Conservation (phyloP, 2,329 filamentous ascomycete genomes). For the Trichoderma oligosporum region DNA sequence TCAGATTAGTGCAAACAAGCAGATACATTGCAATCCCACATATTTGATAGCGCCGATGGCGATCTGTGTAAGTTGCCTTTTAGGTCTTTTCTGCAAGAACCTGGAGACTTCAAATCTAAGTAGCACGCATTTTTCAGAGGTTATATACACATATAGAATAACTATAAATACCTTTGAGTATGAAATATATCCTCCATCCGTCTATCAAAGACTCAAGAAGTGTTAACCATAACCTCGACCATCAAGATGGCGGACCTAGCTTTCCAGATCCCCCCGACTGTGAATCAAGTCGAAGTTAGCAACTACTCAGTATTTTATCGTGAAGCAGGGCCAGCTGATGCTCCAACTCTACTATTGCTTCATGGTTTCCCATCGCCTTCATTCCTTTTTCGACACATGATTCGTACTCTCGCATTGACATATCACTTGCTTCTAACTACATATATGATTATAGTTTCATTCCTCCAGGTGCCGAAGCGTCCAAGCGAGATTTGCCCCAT, state of each 20-base stretch:
- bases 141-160: not conserved
- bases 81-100: not conserved
- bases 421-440: constrained; percentile 28
- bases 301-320: constrained; percentile 42
- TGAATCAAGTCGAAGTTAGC: constrained; percentile 27
- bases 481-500: constrained; percentile 44
- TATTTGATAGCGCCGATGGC: too few species aligned
- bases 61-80: not conserved
- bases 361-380: constrained; percentile 46
- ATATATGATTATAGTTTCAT: constrained; percentile 39
- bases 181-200: not conserved
- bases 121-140: not conserved
- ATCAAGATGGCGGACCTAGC: constrained; percentile 5
- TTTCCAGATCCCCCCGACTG: constrained; percentile 1
- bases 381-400: constrained; percentile 43
- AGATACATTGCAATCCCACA: too few species aligned
- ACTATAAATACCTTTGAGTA: not conserved
- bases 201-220: not conserved
- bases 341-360: constrained; percentile 40
- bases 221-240: not conserved
- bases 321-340: constrained; percentile 28
- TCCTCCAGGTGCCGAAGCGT: constrained; percentile 51
- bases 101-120: not conserved
- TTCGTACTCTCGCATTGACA: constrained; percentile 37
- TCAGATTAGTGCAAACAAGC: too few species aligned